phyloP scores from a whole-genome alignment of 352 stramenopile genomes.

The Blastocystis sp. region DNA sequence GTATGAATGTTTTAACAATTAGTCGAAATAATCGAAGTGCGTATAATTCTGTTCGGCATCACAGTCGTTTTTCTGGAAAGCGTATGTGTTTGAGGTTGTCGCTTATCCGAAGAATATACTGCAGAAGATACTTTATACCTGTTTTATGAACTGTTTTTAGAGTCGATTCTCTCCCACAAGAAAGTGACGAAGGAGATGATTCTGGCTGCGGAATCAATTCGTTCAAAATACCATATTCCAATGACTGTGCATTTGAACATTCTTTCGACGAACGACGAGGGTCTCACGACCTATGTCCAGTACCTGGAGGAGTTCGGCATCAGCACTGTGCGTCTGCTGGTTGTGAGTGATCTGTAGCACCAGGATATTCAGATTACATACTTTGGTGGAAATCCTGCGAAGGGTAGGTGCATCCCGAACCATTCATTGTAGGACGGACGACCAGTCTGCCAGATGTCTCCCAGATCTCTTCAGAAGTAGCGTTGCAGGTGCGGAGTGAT shows the following conservation, averaged over 20 bases:
- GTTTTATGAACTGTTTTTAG: slow-evolving; percentile 21
- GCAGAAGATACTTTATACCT: slow-evolving; percentile 5
- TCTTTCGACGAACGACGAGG: slow-evolving; percentile 17
- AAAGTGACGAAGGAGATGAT: slow-evolving; percentile 10
- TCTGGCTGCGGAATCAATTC: background rate
- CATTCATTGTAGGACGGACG: background rate
- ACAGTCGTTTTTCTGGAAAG: background rate
- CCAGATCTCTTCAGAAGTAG: background rate
- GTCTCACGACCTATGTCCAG: background rate
- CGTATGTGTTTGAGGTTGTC: background rate
- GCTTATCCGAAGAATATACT: background rate
- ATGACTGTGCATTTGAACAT: background rate
- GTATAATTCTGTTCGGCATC: background rate
- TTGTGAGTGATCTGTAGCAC: background rate
- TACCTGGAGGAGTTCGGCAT: slow-evolving; percentile 2
- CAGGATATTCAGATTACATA: slow-evolving; percentile 8
- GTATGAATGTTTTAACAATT: background rate
- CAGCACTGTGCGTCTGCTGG: background rate
- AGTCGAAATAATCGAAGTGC: background rate
- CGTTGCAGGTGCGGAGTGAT: background rate
- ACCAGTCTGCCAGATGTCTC: background rate
- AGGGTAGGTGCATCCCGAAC: background rate
- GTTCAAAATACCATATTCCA: slow-evolving; percentile 1
- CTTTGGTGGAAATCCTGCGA: background rate
- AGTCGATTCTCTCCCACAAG: background rate